Base-by-base conservation (phyloP, 2,329 filamentous ascomycete genomes). In the Ilyonectria mors-panacis region DNA sequence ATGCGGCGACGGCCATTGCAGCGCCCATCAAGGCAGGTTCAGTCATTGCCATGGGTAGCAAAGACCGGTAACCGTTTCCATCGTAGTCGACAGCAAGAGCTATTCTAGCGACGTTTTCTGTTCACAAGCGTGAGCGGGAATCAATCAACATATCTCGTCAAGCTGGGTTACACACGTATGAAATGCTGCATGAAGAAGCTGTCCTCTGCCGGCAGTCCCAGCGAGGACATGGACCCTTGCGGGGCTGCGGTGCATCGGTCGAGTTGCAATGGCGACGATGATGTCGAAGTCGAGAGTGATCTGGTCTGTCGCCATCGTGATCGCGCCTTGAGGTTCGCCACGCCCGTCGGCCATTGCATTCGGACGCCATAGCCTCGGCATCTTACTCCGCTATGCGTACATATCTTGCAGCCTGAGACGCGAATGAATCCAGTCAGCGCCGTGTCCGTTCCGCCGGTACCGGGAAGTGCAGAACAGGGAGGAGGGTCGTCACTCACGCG, bases 111-210 rank as follows among this genome's bases (percentile, higher is more conserved):
- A 64, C 37, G 19, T 64, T 64, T n/a, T 64, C 61, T 64, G 23
- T n/a, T n/a, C 39, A 33, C 30, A 42, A n/a, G 15, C 39, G n/a
- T 42, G 15, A 42, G 39, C 6, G 3, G 6, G 39, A 17, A 42
- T 17, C 15, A 1, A n/a, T 6, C 7, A 42, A 6, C n/a, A n/a
- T 6, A n/a, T n/a, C 5, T n/a, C 15, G 17, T 42, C 39, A n/a
- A 42, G 15, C 8, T 3, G 39, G n/a, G n/a, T 35, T 35, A 53
- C 63, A 21, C 37, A 61, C 63, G 59, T 1, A 56, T 44, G 33
- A 68, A 68, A 45, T 68, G 65, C 13, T 68, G 60, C 57, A 68
- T 62, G 19, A 61, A 61, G 45, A 61, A 65, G 45, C 61, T 68
- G 17, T 68, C 61, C 26, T 68, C 42, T 15, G 42, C n/a, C 13